phyloP scores from a whole-genome alignment of 345 rosid species.

The Angophora floribunda region DNA sequence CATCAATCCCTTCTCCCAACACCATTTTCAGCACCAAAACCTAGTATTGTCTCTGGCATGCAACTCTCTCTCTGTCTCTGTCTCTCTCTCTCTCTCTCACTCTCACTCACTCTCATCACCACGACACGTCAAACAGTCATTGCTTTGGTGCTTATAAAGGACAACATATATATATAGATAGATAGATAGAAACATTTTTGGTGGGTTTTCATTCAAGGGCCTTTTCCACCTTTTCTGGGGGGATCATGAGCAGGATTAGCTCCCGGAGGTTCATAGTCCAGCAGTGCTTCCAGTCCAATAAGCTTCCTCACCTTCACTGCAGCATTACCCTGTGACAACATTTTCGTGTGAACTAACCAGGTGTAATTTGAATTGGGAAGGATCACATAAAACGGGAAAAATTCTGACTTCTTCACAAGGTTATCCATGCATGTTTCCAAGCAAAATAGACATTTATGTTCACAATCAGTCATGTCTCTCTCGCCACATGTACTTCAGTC shows the following conservation, averaged over 20 bases:
- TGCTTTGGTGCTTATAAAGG: not conserved
- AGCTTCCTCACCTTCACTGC: not conserved
- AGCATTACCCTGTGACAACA: not conserved
- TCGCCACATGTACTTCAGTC: not conserved
- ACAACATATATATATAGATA: not conserved
- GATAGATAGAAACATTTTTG: not conserved
- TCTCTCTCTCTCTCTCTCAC: not conserved
- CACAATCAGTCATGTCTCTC: not conserved
- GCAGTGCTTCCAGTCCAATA: slow-evolving; percentile 1
- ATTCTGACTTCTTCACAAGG: not conserved
- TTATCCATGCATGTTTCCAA: not conserved
- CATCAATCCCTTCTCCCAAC: not conserved
- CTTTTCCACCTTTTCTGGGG: not conserved
- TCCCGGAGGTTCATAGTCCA: slow-evolving; percentile 8
- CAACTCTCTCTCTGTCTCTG: not conserved
- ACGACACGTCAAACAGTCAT: not conserved
- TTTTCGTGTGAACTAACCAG: not conserved
- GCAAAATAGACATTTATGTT: not conserved
- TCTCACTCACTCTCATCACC: not conserved
- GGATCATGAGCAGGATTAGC: slow-evolving; percentile 9
- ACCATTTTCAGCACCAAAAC: not conserved
- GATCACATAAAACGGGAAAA: not conserved
- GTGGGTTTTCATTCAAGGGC: not conserved
- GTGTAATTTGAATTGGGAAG: not conserved
- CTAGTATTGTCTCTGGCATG: not conserved